Evolutionary conservation across 495 filamentous ascomycete genomes (phyloP), one percentile per base, ranked within the genome.

Genomic region (Pseudotulostoma volvatum): DNA sequence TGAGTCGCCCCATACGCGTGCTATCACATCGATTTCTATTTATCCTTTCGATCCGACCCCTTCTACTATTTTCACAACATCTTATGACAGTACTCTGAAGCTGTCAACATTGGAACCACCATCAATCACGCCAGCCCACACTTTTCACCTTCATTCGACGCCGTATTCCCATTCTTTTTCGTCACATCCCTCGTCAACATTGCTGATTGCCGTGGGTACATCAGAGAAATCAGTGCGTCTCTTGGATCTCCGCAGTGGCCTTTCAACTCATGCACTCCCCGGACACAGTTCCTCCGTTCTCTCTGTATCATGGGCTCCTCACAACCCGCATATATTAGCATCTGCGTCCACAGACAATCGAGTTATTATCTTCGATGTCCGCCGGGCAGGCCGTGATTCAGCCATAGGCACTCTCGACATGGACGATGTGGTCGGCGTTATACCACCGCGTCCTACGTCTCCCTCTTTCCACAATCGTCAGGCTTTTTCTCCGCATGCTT

Each of bases 61-160:
- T 57, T 71, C 44, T 61, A 66, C 86, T 21, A 90, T 96, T 46
- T 63, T 93, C 8, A 81, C 82, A 1, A 79, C 77, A 8, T 84
- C 84, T 34, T 84, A 84, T 52, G 87, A 94, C 53, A 75, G 81
- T 41, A 81, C 76, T 2, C 64, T 94, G 21, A 87, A 87, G 53
- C 60, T 87, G 2, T 93, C 79, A 49, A 73, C 78, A 7, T 74
- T 83, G 0, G 67, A 76, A 28, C 63, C 69, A 11, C 50, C 44
- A 1, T 43, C 37, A 1, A 66, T 43, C 56, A 83, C 36, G 16
- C 60, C 41, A 17, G 69, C 44, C 63, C 79, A 43, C 36, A 73
- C 77, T 5, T 93, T 92, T 48, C 66, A 73, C 32, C 68, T 93
- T 1, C 68, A 71, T 13, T 76, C 73, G 9, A 77, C 79, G 9